A percentile compares a stretch with the other conserved stretches of the same genome.
Evolutionary conservation across 495 filamentous ascomycete genomes (phyloP).

Genomic region (Daldinia caldariorum): DNA sequence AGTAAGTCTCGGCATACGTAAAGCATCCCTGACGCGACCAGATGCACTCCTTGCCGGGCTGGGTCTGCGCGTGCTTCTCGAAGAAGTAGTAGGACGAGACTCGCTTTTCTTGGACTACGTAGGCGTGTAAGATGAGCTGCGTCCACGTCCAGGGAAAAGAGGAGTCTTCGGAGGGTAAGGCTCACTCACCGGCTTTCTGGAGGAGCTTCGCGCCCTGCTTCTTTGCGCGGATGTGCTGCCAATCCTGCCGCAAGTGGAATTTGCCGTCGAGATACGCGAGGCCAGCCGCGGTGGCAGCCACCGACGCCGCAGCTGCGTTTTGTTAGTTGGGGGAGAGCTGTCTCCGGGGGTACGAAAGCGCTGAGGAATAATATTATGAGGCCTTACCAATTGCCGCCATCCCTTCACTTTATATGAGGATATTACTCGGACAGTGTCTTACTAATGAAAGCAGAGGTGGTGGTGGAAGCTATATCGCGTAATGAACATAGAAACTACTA

Average conservation of each 20-base stretch:
- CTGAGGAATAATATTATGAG: neutral
- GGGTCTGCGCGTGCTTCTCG: slow-evolving; percentile 60
- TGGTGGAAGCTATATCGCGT: neutral
- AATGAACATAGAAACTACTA: slow-evolving; percentile 5
- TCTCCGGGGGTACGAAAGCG: neutral
- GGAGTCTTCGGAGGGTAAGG: neutral
- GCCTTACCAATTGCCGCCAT: slow-evolving; percentile 48
- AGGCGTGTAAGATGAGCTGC: slow-evolving; percentile 9
- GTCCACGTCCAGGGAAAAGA: neutral
- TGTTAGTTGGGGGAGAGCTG: slow-evolving; percentile 14
- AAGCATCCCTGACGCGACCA: slow-evolving; percentile 74
- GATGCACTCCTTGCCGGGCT: slow-evolving; percentile 64
- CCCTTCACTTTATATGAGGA: neutral
- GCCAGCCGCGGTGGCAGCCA: slow-evolving; percentile 60
- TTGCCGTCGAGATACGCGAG: slow-evolving; percentile 77
- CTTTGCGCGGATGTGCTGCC: slow-evolving; percentile 51
- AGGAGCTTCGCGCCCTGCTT: slow-evolving; percentile 52
- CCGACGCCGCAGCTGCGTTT: slow-evolving; percentile 63
- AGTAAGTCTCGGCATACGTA: slow-evolving; percentile 68
- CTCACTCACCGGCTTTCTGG: slow-evolving; percentile 44
- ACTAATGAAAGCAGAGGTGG: neutral
- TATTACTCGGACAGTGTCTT: neutral
- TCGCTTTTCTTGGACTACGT: slow-evolving; percentile 59
- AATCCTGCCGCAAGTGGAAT: slow-evolving; percentile 70
- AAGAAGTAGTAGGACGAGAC: slow-evolving; percentile 73